A percentile compares a stretch with the other conserved stretches of the same genome.
These are phyloP conservation scores for Agapanthus africanus DNA, from an alignment of 106 monocot species.

Conservation along the genomic window DNA sequence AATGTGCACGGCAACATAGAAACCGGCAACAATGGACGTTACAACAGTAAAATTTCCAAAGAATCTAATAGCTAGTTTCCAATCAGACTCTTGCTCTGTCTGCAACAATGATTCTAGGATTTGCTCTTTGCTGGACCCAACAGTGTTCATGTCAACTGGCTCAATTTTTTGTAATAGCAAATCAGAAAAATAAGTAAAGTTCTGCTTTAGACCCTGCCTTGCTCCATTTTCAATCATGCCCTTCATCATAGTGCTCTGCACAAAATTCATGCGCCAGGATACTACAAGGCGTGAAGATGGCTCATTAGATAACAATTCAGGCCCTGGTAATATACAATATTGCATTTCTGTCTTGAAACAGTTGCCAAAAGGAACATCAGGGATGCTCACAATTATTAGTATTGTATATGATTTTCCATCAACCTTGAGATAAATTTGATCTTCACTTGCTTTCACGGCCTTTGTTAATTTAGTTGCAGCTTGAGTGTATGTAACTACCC, in stretches of 20 bases:
- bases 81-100: constrained; percentile 53
- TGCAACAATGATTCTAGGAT: constrained; percentile 58
- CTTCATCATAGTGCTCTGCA: constrained; percentile 95
- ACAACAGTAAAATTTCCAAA: constrained; percentile 82
- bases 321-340: constrained; percentile 56
- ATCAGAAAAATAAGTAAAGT: constrained; percentile 42
- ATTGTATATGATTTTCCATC: constrained; percentile 70
- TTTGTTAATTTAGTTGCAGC: constrained; percentile 75
- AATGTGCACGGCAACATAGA: constrained; percentile 65
- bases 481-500: constrained; percentile 61
- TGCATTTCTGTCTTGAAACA: constrained; percentile 64
- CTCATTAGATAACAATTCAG: constrained; percentile 51
- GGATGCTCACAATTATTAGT: constrained; percentile 63
- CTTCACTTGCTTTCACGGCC: constrained; percentile 82
- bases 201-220: constrained; percentile 77
- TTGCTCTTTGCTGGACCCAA: constrained; percentile 46
- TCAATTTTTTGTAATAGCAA: constrained; percentile 47
- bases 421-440: constrained; percentile 71
- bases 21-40: constrained; percentile 31
- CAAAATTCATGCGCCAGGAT: constrained; percentile 80
- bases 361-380: constrained; percentile 86
- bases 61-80: constrained; percentile 53
- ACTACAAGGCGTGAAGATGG: constrained; percentile 55
- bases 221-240: constrained; percentile 86
- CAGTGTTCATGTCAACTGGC: constrained; percentile 46